Base-by-base conservation (phyloP, 2,329 filamentous ascomycete genomes). In the Clonostachys rhizophaga region DNA sequence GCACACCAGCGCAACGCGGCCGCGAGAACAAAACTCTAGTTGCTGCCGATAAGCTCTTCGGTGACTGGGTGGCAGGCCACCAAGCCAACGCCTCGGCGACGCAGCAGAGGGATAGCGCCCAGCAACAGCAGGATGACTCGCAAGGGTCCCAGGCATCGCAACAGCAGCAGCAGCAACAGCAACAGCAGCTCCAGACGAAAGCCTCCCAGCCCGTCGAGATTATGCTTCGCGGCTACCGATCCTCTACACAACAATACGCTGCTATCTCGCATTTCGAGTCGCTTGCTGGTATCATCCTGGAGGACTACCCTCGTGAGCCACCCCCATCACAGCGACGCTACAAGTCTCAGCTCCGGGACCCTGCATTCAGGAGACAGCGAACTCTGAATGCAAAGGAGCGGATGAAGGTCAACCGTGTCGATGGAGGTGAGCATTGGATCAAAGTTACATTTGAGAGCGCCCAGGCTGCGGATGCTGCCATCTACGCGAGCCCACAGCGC, bases 281-380 rank as follows among this genome's bases (percentile, higher is more conserved):
- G 50, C 83, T 95, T 40, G 92, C 89, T 7, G 91, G 91, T 24
- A 72, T 82, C 52, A 89, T 96, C 62, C 91, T 91, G 66, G 92
- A 97, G 69, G 91, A 96, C 68, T 97, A 97, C 66, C 83, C 91
- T 9, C 84, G 92, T 52, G 84, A 88, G 53, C 86, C 92, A n/a
- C 87, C 89, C 4, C 75, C 82, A 47, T 78, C 84, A 52, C 79
- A 81, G 59, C 75, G 78, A 48, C 78, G 86, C 49, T 92, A 87
- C 71, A 87, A 88, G 60, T 79, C 84, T 2, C 82, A 91, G 54
- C 79, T 89, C 51, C 79, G 86, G 52, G 85, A 90, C 56, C 81
- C 87, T 44, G 83, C 87, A 10, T 79, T 86, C 9, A 83, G 86
- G 43, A 81, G 83, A 49, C 77, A 80, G 45, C 71, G 74, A 39